phyloP scores from a whole-genome alignment of 2,329 filamentous ascomycete genomes.

The Seiridium unicorne region DNA sequence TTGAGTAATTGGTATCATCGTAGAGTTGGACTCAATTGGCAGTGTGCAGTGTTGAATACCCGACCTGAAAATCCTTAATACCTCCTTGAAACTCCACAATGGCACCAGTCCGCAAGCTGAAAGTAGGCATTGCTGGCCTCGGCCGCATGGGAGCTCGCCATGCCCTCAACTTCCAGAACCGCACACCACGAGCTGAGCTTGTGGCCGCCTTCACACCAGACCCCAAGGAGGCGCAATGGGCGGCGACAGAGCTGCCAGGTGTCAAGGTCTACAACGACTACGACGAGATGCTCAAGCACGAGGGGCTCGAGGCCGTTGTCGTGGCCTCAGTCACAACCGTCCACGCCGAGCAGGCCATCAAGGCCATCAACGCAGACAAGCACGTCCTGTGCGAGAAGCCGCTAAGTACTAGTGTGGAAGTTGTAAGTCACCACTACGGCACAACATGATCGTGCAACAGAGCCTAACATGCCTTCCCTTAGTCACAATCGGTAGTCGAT shows the following conservation, averaged over 20 bases:
- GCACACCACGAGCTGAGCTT: neutral
- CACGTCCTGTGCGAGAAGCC: conserved; percentile 63
- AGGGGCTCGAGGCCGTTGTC: conserved; percentile 44
- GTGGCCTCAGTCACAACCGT: conserved; percentile 38
- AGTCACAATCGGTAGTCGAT: conserved; percentile 61
- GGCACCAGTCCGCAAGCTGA: neutral
- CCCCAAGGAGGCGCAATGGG: conserved; percentile 35
- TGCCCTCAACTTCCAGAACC: conserved; percentile 6
- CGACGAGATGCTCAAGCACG: conserved; percentile 55
- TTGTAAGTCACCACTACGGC: conserved; percentile 39
- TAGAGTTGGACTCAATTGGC: no score
- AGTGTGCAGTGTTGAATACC: no score
- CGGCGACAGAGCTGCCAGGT: conserved; percentile 46
- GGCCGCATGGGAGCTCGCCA: conserved; percentile 7
- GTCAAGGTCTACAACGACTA: conserved; percentile 52
- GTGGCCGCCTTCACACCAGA: conserved; percentile 3
- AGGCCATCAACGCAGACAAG: conserved; percentile 50
- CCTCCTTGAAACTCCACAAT: neutral
- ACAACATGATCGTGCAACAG: neutral
- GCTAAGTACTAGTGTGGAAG: conserved; percentile 55
- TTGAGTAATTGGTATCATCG: no score
- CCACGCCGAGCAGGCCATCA: conserved; percentile 56
- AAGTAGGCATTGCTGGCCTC: conserved; percentile 1
- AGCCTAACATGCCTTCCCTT: neutral
- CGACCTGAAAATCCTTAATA: no score